Base-by-base conservation (phyloP, 2,329 filamentous ascomycete genomes). In the Scopulariopsis brevicaulis region DNA sequence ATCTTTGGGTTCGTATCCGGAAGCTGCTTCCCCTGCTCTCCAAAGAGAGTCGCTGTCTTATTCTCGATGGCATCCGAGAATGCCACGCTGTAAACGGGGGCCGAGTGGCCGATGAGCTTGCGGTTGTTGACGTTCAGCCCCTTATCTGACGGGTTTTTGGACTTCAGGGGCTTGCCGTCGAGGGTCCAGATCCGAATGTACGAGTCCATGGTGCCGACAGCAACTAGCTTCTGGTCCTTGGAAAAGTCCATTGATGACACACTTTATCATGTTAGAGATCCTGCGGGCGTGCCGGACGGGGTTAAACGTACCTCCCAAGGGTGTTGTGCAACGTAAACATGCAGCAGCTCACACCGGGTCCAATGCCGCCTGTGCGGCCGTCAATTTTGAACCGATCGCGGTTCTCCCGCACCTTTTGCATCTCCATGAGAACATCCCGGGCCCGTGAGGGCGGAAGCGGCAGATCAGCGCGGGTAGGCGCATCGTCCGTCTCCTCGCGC, bases 261-360 rank as follows among this genome's bases (percentile, higher is more conserved):
- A 58, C 89, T 93, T 58, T 40, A 55, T 22, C 0, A 6, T 20
- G 58, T 65, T 59, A 70, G 35, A 56, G 18, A n/a, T 46, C 18
- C 20, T 10, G 35, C 15, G 18, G 10, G 22, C 34, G 5, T 18
- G 22, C 6, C 3, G 46, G 20, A 50, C 24, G 20, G 20, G 20
- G 11, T 24, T 22, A 22, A 50, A 24, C 83, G 76, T 74, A 92
- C 90, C 84, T 88, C 71, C 96, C 91, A 62, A 91, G 86, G 0
- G 90, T 96, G 71, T 99, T 99, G 76, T 99, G 94, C 67, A 97
- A 96, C 0, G 94, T 99, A 69, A 95, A 96, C 89, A 97, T 97
- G 76, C 90, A 94, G 25, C 95, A 86, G 65, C 91, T 96, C 60
- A 96, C 79, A 28, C 86, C 85, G 58, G 90, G 84, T 15, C 92